These are phyloP conservation scores for Trichoderma koningiopsis DNA, from an alignment of 2,329 filamentous ascomycete genomes.

Conservation along the genomic window DNA sequence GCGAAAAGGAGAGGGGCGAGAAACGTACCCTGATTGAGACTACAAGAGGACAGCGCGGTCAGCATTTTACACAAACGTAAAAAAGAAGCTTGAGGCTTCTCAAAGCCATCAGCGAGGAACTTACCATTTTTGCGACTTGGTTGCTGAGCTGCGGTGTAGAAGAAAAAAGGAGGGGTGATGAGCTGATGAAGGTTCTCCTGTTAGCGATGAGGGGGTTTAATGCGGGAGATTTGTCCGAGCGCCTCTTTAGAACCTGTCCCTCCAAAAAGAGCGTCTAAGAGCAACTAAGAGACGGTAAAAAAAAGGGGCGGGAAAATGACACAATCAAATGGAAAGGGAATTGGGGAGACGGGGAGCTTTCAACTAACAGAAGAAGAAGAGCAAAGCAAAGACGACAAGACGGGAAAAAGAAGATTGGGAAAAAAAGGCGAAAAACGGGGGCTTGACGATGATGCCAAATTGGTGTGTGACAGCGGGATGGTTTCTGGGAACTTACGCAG, in stretches of 20 bases:
- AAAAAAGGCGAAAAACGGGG: background rate
- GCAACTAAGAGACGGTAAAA: background rate
- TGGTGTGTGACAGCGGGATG: conserved; percentile 19
- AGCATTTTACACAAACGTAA: background rate
- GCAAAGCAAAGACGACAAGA: background rate
- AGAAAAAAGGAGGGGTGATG: conserved; percentile 29
- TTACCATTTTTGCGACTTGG: conserved; percentile 46
- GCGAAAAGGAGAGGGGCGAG: conserved; percentile 42
- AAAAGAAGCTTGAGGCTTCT: background rate
- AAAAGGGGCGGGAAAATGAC: background rate
- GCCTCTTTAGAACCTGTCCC: conserved; percentile 1
- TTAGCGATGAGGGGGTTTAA: conserved; percentile 31
- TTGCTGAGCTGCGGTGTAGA: conserved; percentile 4
- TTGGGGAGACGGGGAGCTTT: background rate
- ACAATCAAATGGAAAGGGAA: background rate
- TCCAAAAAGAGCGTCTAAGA: background rate
- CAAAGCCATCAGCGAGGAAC: conserved; percentile 28
- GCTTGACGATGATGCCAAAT: conserved; percentile 19
- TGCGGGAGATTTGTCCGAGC: conserved; percentile 34
- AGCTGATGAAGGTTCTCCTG: conserved; percentile 34
- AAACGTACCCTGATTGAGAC: conserved; percentile 70
- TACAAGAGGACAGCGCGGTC: conserved; percentile 34
- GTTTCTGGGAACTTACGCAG: conserved; percentile 22
- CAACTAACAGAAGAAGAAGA: background rate
- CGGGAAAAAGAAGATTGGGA: background rate